Conservation (phyloP, 2,329 filamentous ascomycete genomes). For the Pyrenochaeta sp. region DNA sequence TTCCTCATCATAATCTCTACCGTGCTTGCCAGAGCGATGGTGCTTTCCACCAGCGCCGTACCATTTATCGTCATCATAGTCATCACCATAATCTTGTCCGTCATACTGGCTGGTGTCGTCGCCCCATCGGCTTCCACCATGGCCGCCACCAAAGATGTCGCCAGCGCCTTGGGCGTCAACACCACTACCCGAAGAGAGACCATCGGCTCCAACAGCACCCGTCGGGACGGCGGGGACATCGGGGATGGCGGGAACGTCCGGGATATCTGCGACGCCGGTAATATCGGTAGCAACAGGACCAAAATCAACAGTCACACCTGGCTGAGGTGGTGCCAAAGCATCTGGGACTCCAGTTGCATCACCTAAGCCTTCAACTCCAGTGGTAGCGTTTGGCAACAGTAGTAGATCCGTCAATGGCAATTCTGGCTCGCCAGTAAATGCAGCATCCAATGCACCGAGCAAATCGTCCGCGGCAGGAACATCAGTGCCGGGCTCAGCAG, state of each 20-base stretch:
- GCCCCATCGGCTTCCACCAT: background rate
- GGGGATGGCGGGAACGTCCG: background rate
- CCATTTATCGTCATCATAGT: background rate
- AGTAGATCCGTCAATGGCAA: no score
- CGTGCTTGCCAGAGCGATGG: background rate
- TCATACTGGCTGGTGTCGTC: slow-evolving; percentile 5
- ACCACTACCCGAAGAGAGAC: background rate
- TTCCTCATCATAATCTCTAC: background rate
- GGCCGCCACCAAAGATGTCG: background rate
- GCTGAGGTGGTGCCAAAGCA: background rate
- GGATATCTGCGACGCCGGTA: background rate
- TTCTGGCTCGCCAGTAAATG: no score
- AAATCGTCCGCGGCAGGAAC: no score
- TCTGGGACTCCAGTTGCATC: background rate
- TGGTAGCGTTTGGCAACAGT: background rate
- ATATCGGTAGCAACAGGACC: background rate
- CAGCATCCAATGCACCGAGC: no score
- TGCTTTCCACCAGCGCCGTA: background rate
- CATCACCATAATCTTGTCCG: slow-evolving; percentile 4
- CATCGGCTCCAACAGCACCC: background rate
- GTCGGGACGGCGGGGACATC: background rate
- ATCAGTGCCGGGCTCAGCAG: no score
- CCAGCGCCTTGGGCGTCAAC: background rate
- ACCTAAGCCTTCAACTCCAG: background rate
- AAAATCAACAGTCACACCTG: background rate